These are phyloP conservation scores for Cicer chorassanicum DNA, from an alignment of 306 rosid genomes.

Conservation along the genomic window DNA sequence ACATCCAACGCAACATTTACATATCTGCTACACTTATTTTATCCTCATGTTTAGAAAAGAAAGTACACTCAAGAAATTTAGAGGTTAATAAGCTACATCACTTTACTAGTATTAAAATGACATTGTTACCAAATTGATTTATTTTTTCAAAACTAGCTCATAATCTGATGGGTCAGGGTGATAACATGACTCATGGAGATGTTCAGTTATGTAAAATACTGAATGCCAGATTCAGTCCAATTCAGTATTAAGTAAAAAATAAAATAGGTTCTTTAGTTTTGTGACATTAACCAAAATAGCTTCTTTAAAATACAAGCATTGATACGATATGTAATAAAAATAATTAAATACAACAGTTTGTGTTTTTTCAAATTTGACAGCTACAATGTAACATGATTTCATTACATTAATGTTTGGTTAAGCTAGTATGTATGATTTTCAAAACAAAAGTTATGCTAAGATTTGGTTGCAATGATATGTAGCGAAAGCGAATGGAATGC, in stretches of 20 bases:
- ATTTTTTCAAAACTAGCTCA: neutral
- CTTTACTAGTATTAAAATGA: neutral
- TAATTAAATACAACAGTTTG: neutral
- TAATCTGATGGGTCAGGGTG: slow-evolving; percentile 30
- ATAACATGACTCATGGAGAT: slow-evolving; percentile 35
- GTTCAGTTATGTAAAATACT: slow-evolving; percentile 14
- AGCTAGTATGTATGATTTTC: neutral
- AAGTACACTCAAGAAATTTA: neutral
- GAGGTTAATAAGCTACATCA: neutral
- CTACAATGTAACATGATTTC: neutral
- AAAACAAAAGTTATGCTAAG: neutral
- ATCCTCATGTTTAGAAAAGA: neutral
- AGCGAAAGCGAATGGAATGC: slow-evolving; percentile 78
- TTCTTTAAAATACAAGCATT: neutral
- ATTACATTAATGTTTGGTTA: neutral
- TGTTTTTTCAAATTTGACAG: neutral
- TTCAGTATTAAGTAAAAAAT: neutral
- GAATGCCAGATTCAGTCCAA: neutral
- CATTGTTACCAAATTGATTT: neutral
- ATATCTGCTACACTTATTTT: no score
- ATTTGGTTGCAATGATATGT: slow-evolving; percentile 22
- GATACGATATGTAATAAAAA: neutral
- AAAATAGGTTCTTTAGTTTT: neutral
- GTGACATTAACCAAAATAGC: neutral
- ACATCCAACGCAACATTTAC: no score